Base-by-base conservation (phyloP, 2,329 filamentous ascomycete species). In the Ceratocystis diversiconidia region DNA sequence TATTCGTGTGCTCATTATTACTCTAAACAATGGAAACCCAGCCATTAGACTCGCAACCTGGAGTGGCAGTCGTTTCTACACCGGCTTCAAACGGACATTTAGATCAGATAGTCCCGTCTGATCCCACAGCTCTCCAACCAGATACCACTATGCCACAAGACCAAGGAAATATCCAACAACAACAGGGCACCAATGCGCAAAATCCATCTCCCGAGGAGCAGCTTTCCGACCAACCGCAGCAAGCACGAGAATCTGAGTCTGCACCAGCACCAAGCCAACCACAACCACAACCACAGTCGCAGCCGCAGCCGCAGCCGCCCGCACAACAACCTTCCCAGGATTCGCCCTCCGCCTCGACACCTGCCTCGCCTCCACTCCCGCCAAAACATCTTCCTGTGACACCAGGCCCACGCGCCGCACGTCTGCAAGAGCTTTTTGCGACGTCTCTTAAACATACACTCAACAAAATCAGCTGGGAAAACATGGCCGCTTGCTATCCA, bases 401-500 rank as follows among this genome's bases (percentile, higher is more conserved):
- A 0, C 82, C 83, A 0, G 84, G 84, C 60, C 80, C 80, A 2
- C 82, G 84, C 69, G 84, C 84, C 1, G 70, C 75, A 32, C 78
- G 80, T 57, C 78, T 86, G 66, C 78, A 79, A 63, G 75, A 79
- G 64, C 75, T 85, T 43, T 85, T 84, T 71, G 75, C 76, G 64
- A 74, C 76, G 66, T 79, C 79, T 32, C 78, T 86, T 28, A 69
- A 73, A 59, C 79, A 79, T 69, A 85, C 84, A 1, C 77, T 86
- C 41, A 75, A 73, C 69, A 80, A 81, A 71, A 76, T 86, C 65
- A 78, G 75, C 69, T 83, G 79, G 75, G 77, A 80, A 61, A 83
- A 82, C 72, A 81, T 86, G 70, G 79, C 79, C 1, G 76, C 79
- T 1, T 87, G 84, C 74, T 87, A 84, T 72, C 84, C 84, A 55